Conservation (phyloP, 441 rosid species). For the Melastoma candidum region DNA sequence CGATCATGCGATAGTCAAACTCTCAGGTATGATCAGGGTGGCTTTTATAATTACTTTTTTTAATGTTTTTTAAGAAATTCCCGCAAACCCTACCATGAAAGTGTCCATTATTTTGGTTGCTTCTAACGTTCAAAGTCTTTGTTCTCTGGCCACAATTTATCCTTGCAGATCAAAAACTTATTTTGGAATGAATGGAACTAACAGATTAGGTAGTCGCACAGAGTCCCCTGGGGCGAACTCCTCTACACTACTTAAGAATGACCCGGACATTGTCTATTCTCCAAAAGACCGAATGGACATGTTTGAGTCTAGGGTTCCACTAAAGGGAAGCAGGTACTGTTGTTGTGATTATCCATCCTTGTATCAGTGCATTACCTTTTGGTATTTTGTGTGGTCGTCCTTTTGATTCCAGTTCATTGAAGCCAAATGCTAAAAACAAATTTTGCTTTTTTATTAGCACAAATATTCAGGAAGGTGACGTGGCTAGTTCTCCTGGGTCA, state of each 20-base stretch:
- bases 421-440: neutral
- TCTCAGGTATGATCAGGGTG: slow-evolving; percentile 32
- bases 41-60: no score
- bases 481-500: slow-evolving; percentile 6
- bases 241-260: slow-evolving; percentile 10
- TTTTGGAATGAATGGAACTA: slow-evolving; percentile 8
- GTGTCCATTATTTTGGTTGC: no score
- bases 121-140: no score
- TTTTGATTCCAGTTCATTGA: neutral
- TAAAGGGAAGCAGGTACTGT: slow-evolving; percentile 16
- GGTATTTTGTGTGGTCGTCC: neutral
- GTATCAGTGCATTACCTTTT: neutral
- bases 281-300: slow-evolving; percentile 10
- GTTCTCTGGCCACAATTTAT: neutral
- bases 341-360: neutral
- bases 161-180: slow-evolving; percentile 14
- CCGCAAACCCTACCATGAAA: no score
- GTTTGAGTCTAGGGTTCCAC: slow-evolving; percentile 10
- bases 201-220: slow-evolving; percentile 6
- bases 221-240: slow-evolving; percentile 16
- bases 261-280: slow-evolving; percentile 12
- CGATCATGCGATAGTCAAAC: slow-evolving; percentile 33
- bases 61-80: no score
- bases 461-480: slow-evolving; percentile 9
- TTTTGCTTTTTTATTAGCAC: neutral